Base-by-base conservation (phyloP, 805 yeast species). In the Yamadazyma nakazawae region DNA sequence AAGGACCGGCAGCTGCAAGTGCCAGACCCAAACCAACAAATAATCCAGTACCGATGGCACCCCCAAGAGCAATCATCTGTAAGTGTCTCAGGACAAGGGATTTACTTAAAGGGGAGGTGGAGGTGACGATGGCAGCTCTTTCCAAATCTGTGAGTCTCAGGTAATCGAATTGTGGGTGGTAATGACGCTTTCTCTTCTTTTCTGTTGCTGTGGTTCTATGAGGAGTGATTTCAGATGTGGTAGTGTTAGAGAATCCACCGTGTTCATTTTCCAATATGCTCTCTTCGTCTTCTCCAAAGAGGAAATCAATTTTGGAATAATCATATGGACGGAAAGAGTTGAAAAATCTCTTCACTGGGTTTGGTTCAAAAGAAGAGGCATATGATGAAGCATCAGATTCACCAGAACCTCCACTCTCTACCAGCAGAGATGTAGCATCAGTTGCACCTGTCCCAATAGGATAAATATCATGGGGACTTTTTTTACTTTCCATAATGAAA, bases 1-100 rank as follows among this genome's bases (percentile, higher is more conserved):
- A 83, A 9, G 85, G 85, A 43, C 87, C 88, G 54, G 85, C 87
- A 16, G 77, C 68, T 36, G 62, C 64, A 50, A 82, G 65, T 1
- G 85, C 79, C 45, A 73, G 61, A 45, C 86, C 87, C 1, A 85
- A 74, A 48, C 85, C 85, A 41, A 82, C 77, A 49, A 82, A 80
- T 46, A 82, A 64, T 59, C 88, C 88, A 14, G 56, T 53, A 32
- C 54, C 53, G 31, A 59, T 55, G n/a, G 58, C 53, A 11, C 64
- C 64, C 18, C 64, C 60, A 28, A 49, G 42, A n/a, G 62, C 62
- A 31, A 64, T 54, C 54, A 51, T 53, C 34, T 48, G 56, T 21
- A 53, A 44, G 35, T 53, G 56, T 43, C 56, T 48, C n/a, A 50
- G 46, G 40, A 36, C 48, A 37, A 53, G 59, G 5, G 62, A 54